Base-by-base conservation (phyloP, 2,329 filamentous ascomycete genomes). In the Ceratocystis cubensis region DNA sequence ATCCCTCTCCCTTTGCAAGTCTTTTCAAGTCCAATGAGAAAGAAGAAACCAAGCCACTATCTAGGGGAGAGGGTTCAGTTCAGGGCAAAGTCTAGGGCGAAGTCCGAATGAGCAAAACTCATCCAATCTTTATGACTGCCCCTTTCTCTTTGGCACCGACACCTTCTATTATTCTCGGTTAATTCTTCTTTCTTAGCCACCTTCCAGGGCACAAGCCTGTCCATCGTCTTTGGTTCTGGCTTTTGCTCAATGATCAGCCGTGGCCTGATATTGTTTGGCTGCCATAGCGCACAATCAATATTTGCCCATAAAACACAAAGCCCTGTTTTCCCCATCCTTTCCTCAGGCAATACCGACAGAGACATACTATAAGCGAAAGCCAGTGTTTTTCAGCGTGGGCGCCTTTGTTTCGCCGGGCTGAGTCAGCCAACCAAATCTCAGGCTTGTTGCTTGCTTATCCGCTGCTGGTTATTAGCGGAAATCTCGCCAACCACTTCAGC, bases 121-220 rank as follows among this genome's bases (percentile, higher is more conserved):
- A 63, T 63, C 41, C 5, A 50, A 63, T 63, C 61, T 63, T 41
- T 20, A 20, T 25, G 20, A 25, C 44, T n/a, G 15, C 41, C 61
- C 46, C 61, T 48, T 46, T 48, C 61, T 63, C 61, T 50, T 41
- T 63, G 44, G 48, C 30, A 22, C 61, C 22, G 25, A 22, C 22
- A 25, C 48, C 61, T 63, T 63, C 61, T 25, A 63, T 63, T 63
- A 28, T 63, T 63, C 44, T 63, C 61, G 61, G 61, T n/a, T 50
- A 41, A 50, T 48, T 48, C 44, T 50, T 63, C 61, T 48, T n/a
- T 41, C 10, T 41, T 15, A 10, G 37, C 37, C 37, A 15, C 4
- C 37, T 63, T 46, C 22, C 13, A 50, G 46, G 44, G 56, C n/a
- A 28, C 44, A 15, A 33, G 10, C 10, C 57, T 33, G n/a, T 30